A percentile compares a stretch with the other conserved stretches of the same genome.
phyloP scores from a whole-genome alignment of 768 basidiomycete genomes.

The Aureoboletus auriporus region DNA sequence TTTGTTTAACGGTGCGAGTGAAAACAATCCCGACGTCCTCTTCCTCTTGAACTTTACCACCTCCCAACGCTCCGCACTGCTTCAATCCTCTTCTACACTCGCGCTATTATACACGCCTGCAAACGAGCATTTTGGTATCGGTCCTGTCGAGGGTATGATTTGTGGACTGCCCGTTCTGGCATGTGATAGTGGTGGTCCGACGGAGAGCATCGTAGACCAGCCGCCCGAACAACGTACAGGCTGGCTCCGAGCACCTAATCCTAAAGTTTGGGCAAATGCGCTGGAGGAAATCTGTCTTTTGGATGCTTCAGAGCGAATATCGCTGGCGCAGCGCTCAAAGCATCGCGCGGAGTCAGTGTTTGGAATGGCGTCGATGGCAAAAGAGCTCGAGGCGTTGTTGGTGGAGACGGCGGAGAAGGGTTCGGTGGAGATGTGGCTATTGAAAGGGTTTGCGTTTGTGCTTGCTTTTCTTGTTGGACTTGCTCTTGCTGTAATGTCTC shows the following conservation, averaged over 20 bases:
- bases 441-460: conserved; percentile 16
- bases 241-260: conserved; percentile 63
- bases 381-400: conserved; percentile 53
- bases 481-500: conserved; percentile 15
- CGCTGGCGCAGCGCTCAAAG: conserved; percentile 53
- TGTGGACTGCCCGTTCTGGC: conserved; percentile 90
- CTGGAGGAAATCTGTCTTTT: conserved; percentile 52
- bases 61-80: conserved; percentile 75
- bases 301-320: conserved; percentile 10
- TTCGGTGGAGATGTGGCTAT: conserved; percentile 20
- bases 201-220: conserved; percentile 68
- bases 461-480: conserved; percentile 24
- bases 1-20: conserved; percentile 34
- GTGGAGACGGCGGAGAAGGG: conserved; percentile 57
- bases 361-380: conserved; percentile 72
- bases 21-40: conserved; percentile 55
- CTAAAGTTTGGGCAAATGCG: conserved; percentile 67
- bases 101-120: conserved; percentile 89
- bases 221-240: conserved; percentile 57
- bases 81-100: conserved; percentile 59
- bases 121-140: conserved; percentile 98
- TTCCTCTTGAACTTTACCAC: conserved; percentile 93
- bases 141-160: conserved; percentile 91
- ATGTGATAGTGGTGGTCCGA: conserved; percentile 84
- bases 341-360: conserved; percentile 63